Percentiles rank a stretch among this genome's conserved stretches.
Conservation (phyloP, 139 green algal genomes). For the Chlamydomonas schloesseri region DNA sequence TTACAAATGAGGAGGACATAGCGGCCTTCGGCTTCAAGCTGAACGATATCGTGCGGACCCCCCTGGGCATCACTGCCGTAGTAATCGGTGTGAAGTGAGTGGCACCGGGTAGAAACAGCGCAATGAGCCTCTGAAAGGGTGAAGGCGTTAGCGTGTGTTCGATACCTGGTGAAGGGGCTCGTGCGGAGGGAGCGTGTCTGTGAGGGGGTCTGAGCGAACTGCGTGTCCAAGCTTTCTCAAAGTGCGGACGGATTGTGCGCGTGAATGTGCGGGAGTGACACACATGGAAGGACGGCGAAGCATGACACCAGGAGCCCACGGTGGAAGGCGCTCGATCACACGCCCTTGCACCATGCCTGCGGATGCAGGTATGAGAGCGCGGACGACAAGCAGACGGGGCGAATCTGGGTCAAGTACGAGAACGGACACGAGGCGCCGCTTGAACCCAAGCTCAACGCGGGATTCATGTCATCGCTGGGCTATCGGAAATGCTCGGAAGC, state of each 20-base stretch:
- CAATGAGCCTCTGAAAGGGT: background rate
- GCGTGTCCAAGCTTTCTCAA: no score
- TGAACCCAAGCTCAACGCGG: conserved; percentile 60
- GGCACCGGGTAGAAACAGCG: background rate
- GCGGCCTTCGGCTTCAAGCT: conserved; percentile 62
- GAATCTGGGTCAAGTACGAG: conserved; percentile 68
- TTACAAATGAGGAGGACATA: conserved; percentile 50
- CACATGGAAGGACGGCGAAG: no score
- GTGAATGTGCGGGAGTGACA: no score
- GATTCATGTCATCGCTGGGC: conserved; percentile 49
- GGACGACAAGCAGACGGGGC: conserved; percentile 57
- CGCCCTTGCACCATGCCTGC: background rate
- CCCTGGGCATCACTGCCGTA: conserved; percentile 61
- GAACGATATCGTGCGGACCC: conserved; percentile 64
- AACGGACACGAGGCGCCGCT: conserved; percentile 68
- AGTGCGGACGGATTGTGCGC: no score
- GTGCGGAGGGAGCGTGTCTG: no score
- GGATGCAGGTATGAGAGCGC: conserved; percentile 65
- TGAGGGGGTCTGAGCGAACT: no score
- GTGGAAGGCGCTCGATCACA: no score
- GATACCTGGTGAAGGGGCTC: no score
- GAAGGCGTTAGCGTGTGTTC: background rate
- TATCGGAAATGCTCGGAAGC: conserved; percentile 67
- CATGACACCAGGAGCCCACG: no score
- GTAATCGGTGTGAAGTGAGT: conserved; percentile 71